Base-by-base conservation (phyloP, 1,284 basidiomycete genomes). In the Tilletia indica region DNA sequence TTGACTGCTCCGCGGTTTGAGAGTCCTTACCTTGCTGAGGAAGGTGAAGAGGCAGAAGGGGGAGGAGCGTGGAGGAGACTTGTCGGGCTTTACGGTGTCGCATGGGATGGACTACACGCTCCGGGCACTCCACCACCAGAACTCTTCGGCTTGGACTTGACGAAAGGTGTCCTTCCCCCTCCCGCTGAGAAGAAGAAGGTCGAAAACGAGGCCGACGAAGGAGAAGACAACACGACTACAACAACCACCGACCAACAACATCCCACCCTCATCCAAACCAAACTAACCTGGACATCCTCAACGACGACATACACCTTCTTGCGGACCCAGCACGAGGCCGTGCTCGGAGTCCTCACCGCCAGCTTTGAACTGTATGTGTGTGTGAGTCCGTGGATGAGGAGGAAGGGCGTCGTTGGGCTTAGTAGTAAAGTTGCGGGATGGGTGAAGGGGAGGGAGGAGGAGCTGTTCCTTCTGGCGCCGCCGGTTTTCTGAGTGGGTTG, bases 301-400 rank as follows among this genome's bases (percentile, higher is more conserved):
- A 16, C 51, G 11, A 8, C 51, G 19, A 36, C 61, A 16, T 64
- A 64, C 42, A 34, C 61, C 12, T 94, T 93, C 81, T 87, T 96
- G 36, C 89, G 89, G 14, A 95, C 93, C 0, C 89, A 91, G 70
- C 89, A 90, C 71, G 96, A 98, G 86, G 90, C 91, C 68, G 90
- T 97, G 5, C 47, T 79, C 38, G 77, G 68, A 0, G 84, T 97
- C 95, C 92, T 95, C 74, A 97, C 94, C 0, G 90, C 92, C 77
- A 90, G 91, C 0, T 97, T 97, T 80, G 95, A 98, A 84, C 85
- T 99, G 25, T 98, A 97, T 83, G 85, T 97, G 68, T 87, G 91
- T 0, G 85, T 96, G 9, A 92, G 92, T 1, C 92, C 94, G 1
- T 87, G 89, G 67, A 83, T 98, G 68, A 91, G 93, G 1, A 97